These are phyloP conservation scores for Cryptosporidium viatorum DNA, from an alignment of 169 alveolate genomes.

Conservation along the genomic window DNA sequence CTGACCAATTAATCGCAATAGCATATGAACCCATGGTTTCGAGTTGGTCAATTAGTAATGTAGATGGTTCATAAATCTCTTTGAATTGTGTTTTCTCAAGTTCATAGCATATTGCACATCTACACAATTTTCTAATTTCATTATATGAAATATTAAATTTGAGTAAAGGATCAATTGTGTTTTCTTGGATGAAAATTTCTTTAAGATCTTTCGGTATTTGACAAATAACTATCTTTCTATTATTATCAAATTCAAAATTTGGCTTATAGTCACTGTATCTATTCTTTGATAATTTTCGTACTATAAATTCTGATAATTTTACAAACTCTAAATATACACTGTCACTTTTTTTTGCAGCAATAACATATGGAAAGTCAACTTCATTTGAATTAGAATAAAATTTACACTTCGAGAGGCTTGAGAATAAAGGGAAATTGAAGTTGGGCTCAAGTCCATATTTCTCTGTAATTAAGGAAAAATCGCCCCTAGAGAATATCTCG, in stretches of 20 bases:
- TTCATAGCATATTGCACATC: conserved; percentile 87
- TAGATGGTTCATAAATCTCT: conserved; percentile 79
- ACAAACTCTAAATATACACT: conserved; percentile 76
- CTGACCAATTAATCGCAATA: conserved; percentile 90
- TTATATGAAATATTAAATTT: conserved; percentile 77
- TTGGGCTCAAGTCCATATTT: conserved; percentile 87
- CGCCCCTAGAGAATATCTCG: conserved; percentile 89
- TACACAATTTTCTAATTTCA: conserved; percentile 84
- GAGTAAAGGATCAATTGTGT: conserved; percentile 18
- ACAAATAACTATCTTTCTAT: conserved; percentile 69
- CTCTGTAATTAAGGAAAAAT: conserved; percentile 82
- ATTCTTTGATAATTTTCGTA: conserved; percentile 79
- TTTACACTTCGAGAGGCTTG: conserved; percentile 83
- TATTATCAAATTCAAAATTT: conserved; percentile 67
- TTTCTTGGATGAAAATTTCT: conserved; percentile 77
- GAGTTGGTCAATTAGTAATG: conserved; percentile 79
- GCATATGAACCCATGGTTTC: conserved; percentile 88
- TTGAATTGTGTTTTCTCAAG: conserved; percentile 51
- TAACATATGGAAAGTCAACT: conserved; percentile 86
- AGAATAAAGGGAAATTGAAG: conserved; percentile 84
- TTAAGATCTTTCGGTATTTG: conserved; percentile 73
- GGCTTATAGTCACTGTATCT: conserved; percentile 49
- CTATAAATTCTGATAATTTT: conserved; percentile 81
- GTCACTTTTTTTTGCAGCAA: conserved; percentile 85
- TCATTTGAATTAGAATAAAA: conserved; percentile 72